Conservation (phyloP, 2,329 filamentous ascomycete genomes). For the Trichoderma sp. region DNA sequence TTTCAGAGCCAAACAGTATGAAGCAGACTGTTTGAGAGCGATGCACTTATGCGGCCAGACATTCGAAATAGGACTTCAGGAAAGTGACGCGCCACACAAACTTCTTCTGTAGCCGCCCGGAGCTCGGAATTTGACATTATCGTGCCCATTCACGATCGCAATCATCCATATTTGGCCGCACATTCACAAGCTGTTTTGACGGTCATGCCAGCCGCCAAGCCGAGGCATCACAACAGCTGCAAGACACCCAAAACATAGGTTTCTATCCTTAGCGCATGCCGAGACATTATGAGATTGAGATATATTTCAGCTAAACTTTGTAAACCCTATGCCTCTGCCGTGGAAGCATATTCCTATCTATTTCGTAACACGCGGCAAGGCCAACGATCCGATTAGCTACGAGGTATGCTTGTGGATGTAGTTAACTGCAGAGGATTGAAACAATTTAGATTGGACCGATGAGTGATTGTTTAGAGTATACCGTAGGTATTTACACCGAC, state of each 20-base stretch:
- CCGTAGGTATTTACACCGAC: neutral
- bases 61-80: neutral
- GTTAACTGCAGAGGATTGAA: neutral
- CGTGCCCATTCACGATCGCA: neutral
- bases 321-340: neutral
- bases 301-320: slow-evolving; percentile 3
- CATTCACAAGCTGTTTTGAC: neutral
- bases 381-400: neutral
- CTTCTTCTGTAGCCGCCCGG: neutral
- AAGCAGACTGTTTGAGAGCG: slow-evolving; percentile 1
- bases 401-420: no score
- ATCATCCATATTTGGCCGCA: neutral
- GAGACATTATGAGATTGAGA: slow-evolving; percentile 14
- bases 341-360: neutral
- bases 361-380: neutral
- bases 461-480: neutral
- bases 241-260: neutral
- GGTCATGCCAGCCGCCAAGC: neutral
- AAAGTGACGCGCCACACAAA: neutral
- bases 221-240: neutral
- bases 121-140: neutral
- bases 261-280: neutral
- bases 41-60: slow-evolving; percentile 1
- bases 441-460: neutral
- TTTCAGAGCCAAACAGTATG: neutral